These are phyloP conservation scores for Neofusicoccum umdonicola DNA, from an alignment of 2,329 filamentous ascomycete genomes.

Conservation along the genomic window DNA sequence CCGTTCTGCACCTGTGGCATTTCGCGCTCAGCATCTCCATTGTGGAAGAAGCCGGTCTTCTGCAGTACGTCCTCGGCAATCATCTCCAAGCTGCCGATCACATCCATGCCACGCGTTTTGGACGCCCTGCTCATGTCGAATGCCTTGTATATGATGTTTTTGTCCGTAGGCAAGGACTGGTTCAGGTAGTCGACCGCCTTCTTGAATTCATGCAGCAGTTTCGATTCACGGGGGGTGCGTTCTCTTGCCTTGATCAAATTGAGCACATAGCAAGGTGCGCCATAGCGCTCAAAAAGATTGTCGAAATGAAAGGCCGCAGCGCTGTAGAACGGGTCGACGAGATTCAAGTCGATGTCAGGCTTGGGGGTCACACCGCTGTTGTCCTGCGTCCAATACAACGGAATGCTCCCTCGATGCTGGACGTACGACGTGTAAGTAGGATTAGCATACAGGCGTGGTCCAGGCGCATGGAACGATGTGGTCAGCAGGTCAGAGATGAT, in stretches of 20 bases:
- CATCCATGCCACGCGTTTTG: slow-evolving; percentile 86
- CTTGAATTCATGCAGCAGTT: slow-evolving; percentile 83
- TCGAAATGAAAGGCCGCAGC: slow-evolving; percentile 94
- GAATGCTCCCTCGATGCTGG: slow-evolving; percentile 94
- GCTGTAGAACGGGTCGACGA: slow-evolving; percentile 94
- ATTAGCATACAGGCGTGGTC: slow-evolving; percentile 79
- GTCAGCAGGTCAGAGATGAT: slow-evolving; percentile 93
- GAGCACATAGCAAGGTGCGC: slow-evolving; percentile 84
- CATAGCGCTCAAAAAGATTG: slow-evolving; percentile 89
- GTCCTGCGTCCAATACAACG: slow-evolving; percentile 95
- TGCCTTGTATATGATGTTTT: slow-evolving; percentile 88
- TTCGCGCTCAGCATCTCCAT: slow-evolving; percentile 70
- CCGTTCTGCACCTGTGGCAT: slow-evolving; percentile 79
- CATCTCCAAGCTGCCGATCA: slow-evolving; percentile 84
- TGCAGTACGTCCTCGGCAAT: slow-evolving; percentile 86
- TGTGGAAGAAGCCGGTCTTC: slow-evolving; percentile 91
- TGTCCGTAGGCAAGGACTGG: slow-evolving; percentile 79
- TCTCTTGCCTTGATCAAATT: slow-evolving; percentile 87
- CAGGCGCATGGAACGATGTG: slow-evolving; percentile 92
- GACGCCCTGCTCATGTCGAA: slow-evolving; percentile 98
- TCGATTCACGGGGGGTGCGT: slow-evolving; percentile 84
- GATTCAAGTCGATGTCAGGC: slow-evolving; percentile 89
- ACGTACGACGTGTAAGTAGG: slow-evolving; percentile 95
- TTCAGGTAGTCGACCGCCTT: slow-evolving; percentile 89
- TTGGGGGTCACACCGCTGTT: slow-evolving; percentile 93